Base-by-base conservation (phyloP, 208 protist species). In the Polymyxa betae region DNA sequence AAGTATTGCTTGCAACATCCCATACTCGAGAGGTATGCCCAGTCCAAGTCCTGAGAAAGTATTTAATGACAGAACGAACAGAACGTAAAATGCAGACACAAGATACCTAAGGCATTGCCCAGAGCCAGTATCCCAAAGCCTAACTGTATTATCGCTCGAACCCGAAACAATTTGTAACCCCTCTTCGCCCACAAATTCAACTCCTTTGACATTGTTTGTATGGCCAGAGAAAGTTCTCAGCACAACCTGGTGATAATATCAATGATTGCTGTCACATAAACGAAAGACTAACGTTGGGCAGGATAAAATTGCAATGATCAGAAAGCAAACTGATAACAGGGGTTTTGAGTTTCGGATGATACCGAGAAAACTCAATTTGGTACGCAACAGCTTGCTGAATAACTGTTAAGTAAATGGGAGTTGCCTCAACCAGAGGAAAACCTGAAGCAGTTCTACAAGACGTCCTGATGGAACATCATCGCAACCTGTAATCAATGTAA, bases 321-420 rank as follows among this genome's bases (percentile, higher is more conserved):
- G 12, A 45, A 40, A 82, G n/a, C 5, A 82, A 35, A 82, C 72
- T 82, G 35, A 5, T 82, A 35, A 82, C 72, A 45, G 35, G n/a
- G 40, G 88, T 60, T 38, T 5, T 45, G 0, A 95, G 72, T 44
- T 93, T 94, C 0, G 94, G 94, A 68, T 95, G 93, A 77, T 95
- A 95, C 5, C 93, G 93, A 24, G 87, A 92, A 60, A 94, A 94
- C 5, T 95, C 94, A 10, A 96, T 93, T 88, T 96, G 95, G 90
- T 96, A 96, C 0, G 92, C 90, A 32, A 94, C 78, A 0, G 95
- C 94, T 89, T 96, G 95, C 35, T 93, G 92, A 0, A 95, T 87
- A 0, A 95, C 35, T n/a, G n/a, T n/a, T n/a, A n/a, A n/a, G n/a
- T n/a, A n/a, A n/a, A n/a, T n/a, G n/a, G n/a, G n/a, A n/a, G n/a